phyloP scores from a whole-genome alignment of 345 rosid species.

The Salix exigua region DNA sequence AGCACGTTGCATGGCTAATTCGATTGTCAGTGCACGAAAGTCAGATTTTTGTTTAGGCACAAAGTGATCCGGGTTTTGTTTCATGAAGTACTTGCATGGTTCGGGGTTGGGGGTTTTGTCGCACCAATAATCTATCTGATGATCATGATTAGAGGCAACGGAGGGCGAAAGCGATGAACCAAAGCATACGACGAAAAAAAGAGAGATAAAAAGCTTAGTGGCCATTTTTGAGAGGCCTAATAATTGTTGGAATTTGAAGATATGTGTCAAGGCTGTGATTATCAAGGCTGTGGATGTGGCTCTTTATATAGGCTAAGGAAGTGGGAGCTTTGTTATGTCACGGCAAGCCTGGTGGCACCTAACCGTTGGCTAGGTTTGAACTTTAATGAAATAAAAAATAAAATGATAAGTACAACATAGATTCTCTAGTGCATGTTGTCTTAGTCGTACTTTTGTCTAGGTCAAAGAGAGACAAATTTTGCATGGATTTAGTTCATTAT shows the following conservation, averaged over 20 bases:
- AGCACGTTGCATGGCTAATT: slow-evolving; percentile 57
- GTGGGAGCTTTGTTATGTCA: not conserved
- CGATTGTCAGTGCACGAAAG: slow-evolving; percentile 42
- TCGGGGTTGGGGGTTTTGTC: slow-evolving; percentile 63
- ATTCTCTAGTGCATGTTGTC: not conserved
- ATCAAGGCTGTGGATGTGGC: not conserved
- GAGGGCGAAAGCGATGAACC: slow-evolving; percentile 20
- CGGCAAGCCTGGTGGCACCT: not conserved
- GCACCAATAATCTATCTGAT: slow-evolving; percentile 56
- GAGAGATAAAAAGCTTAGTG: not conserved
- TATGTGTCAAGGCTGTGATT: not conserved
- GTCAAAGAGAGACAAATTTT: not conserved
- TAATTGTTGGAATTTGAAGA: not conserved
- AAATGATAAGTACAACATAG: not conserved
- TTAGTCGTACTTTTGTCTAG: not conserved
- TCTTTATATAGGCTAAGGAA: slow-evolving; percentile 7
- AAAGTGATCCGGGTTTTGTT: slow-evolving; percentile 17
- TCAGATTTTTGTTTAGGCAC: slow-evolving; percentile 41
- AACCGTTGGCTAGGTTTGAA: not conserved
- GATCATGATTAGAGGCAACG: not conserved
- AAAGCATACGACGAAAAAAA: slow-evolving; percentile 13
- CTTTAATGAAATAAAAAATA: not conserved
- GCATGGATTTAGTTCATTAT: not conserved
- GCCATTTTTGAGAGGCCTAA: slow-evolving; percentile 11
- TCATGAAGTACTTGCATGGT: slow-evolving; percentile 56